These are phyloP conservation scores for Digitaria exilis DNA, from an alignment of 202 grass and related monocot genomes.

Conservation along the genomic window DNA sequence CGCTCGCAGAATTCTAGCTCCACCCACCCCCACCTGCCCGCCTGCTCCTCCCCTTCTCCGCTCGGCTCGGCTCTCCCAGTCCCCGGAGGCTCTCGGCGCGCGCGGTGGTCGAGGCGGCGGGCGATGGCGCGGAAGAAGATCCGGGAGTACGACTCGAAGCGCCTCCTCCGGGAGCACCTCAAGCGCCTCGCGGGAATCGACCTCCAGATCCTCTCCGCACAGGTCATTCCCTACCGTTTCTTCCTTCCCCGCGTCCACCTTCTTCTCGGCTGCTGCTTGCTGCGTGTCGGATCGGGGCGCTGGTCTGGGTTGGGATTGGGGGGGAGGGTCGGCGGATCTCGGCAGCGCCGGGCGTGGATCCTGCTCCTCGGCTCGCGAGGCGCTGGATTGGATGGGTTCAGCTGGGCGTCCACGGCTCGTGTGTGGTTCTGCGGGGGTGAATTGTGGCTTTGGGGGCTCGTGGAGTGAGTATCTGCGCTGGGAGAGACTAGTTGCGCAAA, in stretches of 20 bases:
- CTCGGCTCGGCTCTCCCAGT: no score
- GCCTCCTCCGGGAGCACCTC: conserved; percentile 87
- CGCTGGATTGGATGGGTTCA: neutral
- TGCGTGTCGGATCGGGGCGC: neutral
- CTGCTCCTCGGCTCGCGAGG: neutral
- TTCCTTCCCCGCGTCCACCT: neutral
- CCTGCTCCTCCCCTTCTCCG: no score
- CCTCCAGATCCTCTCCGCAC: conserved; percentile 88
- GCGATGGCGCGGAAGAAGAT: conserved; percentile 96
- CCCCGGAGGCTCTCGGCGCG: no score
- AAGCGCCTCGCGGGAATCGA: conserved; percentile 87
- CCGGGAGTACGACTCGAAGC: conserved; percentile 95
- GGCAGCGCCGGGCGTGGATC: neutral
- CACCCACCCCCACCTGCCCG: no score
- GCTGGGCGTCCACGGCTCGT: neutral
- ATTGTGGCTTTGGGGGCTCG: neutral
- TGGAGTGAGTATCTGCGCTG: neutral
- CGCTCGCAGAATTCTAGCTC: neutral
- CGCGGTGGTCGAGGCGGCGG: neutral
- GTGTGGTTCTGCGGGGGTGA: neutral
- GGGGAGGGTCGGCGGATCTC: neutral
- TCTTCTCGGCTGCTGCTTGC: neutral
- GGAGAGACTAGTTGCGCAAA: neutral
- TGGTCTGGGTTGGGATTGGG: conserved; percentile 4
- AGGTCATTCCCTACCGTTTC: conserved; percentile 51